phyloP scores from a whole-genome alignment of 2,329 filamentous ascomycete genomes.

The Stagonosporopsis tanaceti region DNA sequence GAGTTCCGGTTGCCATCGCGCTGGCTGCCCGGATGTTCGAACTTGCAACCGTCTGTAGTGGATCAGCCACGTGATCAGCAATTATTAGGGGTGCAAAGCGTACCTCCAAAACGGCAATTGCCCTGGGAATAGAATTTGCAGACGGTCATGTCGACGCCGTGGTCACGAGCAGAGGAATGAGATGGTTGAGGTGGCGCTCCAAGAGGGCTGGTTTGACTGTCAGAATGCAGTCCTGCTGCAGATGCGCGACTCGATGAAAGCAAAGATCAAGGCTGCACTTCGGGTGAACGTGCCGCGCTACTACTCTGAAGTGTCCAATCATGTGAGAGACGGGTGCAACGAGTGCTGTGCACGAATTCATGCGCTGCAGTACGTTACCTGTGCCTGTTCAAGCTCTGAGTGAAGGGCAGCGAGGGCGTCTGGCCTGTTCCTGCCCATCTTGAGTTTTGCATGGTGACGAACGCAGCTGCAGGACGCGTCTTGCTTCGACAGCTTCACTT shows the following conservation, averaged over 20 bases:
- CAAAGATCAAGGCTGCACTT: slow-evolving; percentile 15
- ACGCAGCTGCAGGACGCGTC: slow-evolving; percentile 1
- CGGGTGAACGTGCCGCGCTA: slow-evolving; percentile 32
- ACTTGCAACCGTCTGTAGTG: slow-evolving; percentile 63
- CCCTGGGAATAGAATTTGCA: slow-evolving; percentile 73
- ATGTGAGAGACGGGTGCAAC: slow-evolving; percentile 9
- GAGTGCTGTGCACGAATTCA: slow-evolving; percentile 15
- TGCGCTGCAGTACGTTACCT: slow-evolving; percentile 27
- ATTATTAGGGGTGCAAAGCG: slow-evolving; percentile 22
- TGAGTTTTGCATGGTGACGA: slow-evolving; percentile 27
- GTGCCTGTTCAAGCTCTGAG: slow-evolving; percentile 23
- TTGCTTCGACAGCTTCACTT: slow-evolving; percentile 17
- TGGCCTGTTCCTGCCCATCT: slow-evolving; percentile 24
- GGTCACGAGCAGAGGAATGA: background rate
- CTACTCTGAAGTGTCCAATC: slow-evolving; percentile 15
- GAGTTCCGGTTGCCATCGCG: slow-evolving; percentile 31
- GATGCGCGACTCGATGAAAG: slow-evolving; percentile 12
- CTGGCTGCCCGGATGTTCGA: slow-evolving; percentile 64
- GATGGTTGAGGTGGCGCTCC: slow-evolving; percentile 1
- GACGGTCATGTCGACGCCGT: slow-evolving; percentile 51
- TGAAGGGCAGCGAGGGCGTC: background rate
- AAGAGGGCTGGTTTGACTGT: slow-evolving; percentile 25
- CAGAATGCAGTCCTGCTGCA: slow-evolving; percentile 19
- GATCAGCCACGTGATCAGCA: slow-evolving; percentile 19
- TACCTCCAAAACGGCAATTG: slow-evolving; percentile 71